phyloP scores from a whole-genome alignment of 2,329 filamentous ascomycete species.

The Ophiostoma quercus region DNA sequence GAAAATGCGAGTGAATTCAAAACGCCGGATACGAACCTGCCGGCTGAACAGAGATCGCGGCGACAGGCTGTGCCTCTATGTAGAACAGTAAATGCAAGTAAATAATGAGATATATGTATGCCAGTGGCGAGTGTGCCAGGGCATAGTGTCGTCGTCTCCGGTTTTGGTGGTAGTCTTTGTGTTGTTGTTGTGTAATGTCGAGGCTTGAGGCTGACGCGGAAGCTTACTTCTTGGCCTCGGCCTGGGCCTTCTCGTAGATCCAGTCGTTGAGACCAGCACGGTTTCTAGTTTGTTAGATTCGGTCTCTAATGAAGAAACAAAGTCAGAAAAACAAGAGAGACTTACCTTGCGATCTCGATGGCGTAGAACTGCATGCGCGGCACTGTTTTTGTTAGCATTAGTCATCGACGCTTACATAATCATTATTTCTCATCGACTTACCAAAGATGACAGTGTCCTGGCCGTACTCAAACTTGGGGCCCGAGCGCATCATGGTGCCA shows the following conservation, averaged over 20 bases:
- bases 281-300: constrained; percentile 67
- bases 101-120: background rate
- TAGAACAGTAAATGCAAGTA: background rate
- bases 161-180: background rate
- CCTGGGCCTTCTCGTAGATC: constrained; percentile 81
- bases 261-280: constrained; percentile 88
- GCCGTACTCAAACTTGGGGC: constrained; percentile 76
- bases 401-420: background rate
- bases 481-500: constrained; percentile 82
- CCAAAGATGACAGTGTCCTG: constrained; percentile 89
- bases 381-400: constrained; percentile 35
- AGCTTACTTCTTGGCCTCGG: constrained; percentile 36
- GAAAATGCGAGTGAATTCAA: background rate
- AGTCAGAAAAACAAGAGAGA: background rate
- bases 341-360: constrained; percentile 44
- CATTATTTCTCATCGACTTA: constrained; percentile 37
- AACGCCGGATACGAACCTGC: constrained; percentile 8
- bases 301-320: background rate
- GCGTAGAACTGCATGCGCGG: constrained; percentile 56
- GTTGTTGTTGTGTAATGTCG: background rate
- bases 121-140: background rate
- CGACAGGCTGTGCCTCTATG: constrained; percentile 1
- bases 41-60: constrained; percentile 6
- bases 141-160: background rate
- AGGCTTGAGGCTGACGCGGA: background rate